Evolutionary conservation across 768 basidiomycete genomes (phyloP).

Genomic region (Termitomyces sp.): DNA sequence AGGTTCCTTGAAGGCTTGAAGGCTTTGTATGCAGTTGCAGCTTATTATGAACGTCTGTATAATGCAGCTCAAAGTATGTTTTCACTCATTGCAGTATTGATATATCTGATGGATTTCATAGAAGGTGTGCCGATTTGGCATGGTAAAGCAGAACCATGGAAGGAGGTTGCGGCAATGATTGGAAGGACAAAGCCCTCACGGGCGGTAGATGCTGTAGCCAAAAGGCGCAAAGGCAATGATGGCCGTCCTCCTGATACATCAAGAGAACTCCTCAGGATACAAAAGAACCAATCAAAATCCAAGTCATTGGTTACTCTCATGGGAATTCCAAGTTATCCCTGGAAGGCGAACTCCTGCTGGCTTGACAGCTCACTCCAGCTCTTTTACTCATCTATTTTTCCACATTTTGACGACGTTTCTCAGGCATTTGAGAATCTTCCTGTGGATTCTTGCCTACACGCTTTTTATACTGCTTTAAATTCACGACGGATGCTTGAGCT

Average conservation of each 20-base stretch:
- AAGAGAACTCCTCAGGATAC: not conserved
- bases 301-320: not conserved
- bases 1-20: conserved; percentile 21
- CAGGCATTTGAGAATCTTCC: not conserved
- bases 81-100: too few relatives aligned
- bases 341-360: not conserved
- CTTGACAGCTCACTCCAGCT: not conserved
- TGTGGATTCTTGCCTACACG: not conserved
- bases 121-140: not conserved
- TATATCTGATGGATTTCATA: not conserved
- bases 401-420: not conserved
- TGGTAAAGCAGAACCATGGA: conserved; percentile 1
- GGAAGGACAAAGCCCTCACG: not conserved
- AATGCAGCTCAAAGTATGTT: not conserved
- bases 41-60: not conserved
- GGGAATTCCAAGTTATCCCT: not conserved
- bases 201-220: not conserved
- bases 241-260: not conserved
- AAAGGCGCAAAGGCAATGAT: not conserved
- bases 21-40: not conserved
- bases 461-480: not conserved
- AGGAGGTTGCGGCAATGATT: not conserved
- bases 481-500: not conserved
- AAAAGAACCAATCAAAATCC: not conserved
- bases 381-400: not conserved